Conservation (phyloP, 1,284 basidiomycete species). For the Trichosporon inkin region DNA sequence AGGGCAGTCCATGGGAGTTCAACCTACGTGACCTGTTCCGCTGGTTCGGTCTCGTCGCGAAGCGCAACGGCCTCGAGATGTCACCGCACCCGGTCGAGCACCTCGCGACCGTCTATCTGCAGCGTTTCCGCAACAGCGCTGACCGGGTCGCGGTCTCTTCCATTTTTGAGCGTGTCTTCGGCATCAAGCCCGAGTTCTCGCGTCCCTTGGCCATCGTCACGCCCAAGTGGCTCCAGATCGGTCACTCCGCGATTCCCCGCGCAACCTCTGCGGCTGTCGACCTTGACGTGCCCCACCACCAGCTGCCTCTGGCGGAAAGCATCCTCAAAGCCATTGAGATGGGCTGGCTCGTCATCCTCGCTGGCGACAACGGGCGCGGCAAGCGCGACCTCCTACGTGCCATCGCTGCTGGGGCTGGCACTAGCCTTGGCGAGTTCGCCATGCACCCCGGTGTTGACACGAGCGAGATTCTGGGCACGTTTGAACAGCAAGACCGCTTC, state of each 20-base stretch:
- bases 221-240: conserved; percentile 61
- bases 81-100: conserved; percentile 61
- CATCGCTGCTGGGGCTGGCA: conserved; percentile 69
- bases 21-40: conserved; percentile 93
- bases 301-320: conserved; percentile 69
- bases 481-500: conserved; percentile 76
- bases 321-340: conserved; percentile 69
- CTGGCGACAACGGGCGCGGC: conserved; percentile 69
- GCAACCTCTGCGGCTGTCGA: conserved; percentile 46
- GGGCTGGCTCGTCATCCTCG: conserved; percentile 84
- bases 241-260: conserved; percentile 61
- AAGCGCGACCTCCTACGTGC: conserved; percentile 74
- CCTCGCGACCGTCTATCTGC: conserved; percentile 70
- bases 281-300: conserved; percentile 60
- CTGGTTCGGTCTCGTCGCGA: conserved; percentile 61
- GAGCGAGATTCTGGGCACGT: conserved; percentile 89
- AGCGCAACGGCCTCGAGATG: conserved; percentile 58
- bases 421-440: conserved; percentile 66
- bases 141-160: conserved; percentile 63
- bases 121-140: conserved; percentile 70
- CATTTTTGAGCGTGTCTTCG: conserved; percentile 65
- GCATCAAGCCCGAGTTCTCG: conserved; percentile 39
- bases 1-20: conserved; percentile 97
- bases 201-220: conserved; percentile 59
- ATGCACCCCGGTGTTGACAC: conserved; percentile 89